Conservation (phyloP, 805 yeast species). For the Yamadazyma philogaea region DNA sequence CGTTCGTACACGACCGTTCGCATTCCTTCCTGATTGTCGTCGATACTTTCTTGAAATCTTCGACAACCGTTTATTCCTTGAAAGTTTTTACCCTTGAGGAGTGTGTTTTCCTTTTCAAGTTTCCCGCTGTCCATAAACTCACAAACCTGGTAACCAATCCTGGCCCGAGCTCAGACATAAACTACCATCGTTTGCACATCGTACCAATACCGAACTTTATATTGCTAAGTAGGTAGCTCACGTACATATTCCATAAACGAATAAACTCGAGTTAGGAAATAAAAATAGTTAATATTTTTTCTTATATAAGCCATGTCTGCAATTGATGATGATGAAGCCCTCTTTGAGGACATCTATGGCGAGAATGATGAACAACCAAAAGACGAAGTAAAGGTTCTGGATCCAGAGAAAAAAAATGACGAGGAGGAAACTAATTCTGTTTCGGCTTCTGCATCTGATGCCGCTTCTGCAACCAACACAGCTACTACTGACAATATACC, state of each 20-base stretch:
- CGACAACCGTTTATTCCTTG: neutral
- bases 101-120: neutral
- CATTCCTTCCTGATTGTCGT: neutral
- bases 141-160: neutral
- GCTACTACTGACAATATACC: slow-evolving; percentile 12
- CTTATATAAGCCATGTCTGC: slow-evolving; percentile 23
- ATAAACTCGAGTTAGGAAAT: neutral
- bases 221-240: slow-evolving; percentile 6
- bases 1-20: neutral
- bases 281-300: neutral
- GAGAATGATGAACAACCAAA: slow-evolving; percentile 11
- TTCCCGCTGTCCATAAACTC: neutral
- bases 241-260: slow-evolving; percentile 10
- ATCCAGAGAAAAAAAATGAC: slow-evolving; percentile 1
- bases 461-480: slow-evolving; percentile 7
- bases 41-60: neutral
- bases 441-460: slow-evolving; percentile 14
- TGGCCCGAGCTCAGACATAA: neutral
- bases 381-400: slow-evolving; percentile 15
- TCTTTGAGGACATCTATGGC: slow-evolving; percentile 83
- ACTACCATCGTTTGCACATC: neutral
- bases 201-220: slow-evolving; percentile 4
- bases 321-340: slow-evolving; percentile 89
- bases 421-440: slow-evolving; percentile 4
- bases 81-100: neutral